Evolutionary conservation across 1,139 yeast genomes (phyloP), one percentile per base, ranked within the genome.

Genomic region (Hemisphaericaspora lyxosophila): DNA sequence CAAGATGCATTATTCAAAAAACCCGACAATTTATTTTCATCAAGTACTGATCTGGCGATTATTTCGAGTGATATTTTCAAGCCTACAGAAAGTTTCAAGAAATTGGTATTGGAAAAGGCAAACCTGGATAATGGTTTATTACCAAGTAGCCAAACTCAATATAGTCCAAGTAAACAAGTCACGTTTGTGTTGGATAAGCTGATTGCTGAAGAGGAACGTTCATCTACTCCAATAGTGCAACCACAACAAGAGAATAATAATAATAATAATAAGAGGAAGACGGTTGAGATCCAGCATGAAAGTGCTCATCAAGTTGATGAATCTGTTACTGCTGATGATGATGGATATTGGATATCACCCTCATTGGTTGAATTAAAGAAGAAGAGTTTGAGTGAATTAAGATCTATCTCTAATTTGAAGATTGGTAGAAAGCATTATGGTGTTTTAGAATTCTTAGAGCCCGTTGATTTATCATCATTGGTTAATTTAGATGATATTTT

Each of bases 331-430:
- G 53, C 59, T 11, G 70, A 69, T 38, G 70, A 60, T 16, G 78
- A 84, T 34, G 96, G 92, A 2, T 94, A 90, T 61, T 92, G 95
- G 89, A 82, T 83, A 35, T 77, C 86, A 2, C 98, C 98, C 16
- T 68, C 89, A 4, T 54, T 83, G 33, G 73, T 80, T 6, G 80
- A 80, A 38, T 67, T 92, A 41, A 72, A 77, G 41, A 64, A 72
- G 30, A 71, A 76, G 71, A 59, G 88, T 0, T 66, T 85, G 33
- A 64, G 78, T 8, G 84, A 86, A 45, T 72, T 89, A 35, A 78
- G 84, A 40, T 54, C 75, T 9, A 82, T 92, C n/a, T 51, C 69
- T 20, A 66, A 80, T 43, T 83, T 90, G 57, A 75, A 75, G 20
- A 80, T 94, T 42, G 98, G 98, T 3, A 82, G 95, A 47, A 75